These are phyloP conservation scores for Sporopachydermia quercuum DNA, from an alignment of 805 yeast species.

Conservation along the genomic window DNA sequence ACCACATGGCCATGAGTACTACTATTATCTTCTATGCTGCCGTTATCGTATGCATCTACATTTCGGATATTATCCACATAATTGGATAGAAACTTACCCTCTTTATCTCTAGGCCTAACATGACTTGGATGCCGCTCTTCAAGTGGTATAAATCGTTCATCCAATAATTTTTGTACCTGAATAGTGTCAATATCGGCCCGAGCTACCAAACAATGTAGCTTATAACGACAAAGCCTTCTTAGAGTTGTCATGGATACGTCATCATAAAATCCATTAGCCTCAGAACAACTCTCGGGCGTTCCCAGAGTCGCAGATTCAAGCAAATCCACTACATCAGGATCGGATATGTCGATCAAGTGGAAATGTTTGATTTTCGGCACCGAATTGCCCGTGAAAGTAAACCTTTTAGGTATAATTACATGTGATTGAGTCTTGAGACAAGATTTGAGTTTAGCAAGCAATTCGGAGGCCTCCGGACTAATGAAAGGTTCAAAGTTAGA, in stretches of 20 bases:
- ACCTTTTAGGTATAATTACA: background rate
- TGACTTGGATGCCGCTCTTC: background rate
- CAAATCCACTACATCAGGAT: slow-evolving; percentile 38
- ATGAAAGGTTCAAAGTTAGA: background rate
- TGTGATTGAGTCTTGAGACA: background rate
- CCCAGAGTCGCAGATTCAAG: slow-evolving; percentile 15
- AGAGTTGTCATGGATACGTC: background rate
- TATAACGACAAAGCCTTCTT: background rate
- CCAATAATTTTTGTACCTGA: background rate
- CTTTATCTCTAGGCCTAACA: background rate
- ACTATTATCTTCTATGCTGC: no score
- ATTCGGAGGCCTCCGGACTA: background rate
- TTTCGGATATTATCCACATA: background rate
- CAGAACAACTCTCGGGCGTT: background rate
- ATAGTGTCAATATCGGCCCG: background rate
- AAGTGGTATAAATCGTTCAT: background rate
- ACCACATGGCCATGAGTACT: no score
- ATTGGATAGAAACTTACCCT: background rate
- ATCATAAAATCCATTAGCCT: background rate
- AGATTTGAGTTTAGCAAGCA: background rate
- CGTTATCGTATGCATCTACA: background rate
- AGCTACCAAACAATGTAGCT: background rate
- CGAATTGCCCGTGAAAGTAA: background rate
- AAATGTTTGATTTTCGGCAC: slow-evolving; percentile 24
- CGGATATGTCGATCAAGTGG: slow-evolving; percentile 68